Conservation (phyloP, 495 filamentous ascomycete genomes). For the Darksidea phi region DNA sequence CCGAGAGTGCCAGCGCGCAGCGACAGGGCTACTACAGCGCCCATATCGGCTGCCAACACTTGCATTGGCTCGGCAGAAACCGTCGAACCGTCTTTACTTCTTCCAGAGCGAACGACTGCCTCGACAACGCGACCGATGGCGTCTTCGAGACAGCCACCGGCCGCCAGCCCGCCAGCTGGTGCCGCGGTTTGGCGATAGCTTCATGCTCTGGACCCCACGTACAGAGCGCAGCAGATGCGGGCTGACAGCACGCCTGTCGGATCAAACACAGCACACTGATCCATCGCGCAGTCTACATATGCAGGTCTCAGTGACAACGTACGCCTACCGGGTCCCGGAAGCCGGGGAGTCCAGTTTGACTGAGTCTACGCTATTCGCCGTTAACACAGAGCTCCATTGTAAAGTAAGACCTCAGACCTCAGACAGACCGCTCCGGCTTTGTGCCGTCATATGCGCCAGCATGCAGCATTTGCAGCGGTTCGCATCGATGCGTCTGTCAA, state of each 20-base stretch:
- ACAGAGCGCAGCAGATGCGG: not conserved
- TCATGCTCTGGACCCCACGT: constrained; percentile 13
- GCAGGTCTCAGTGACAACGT: not conserved
- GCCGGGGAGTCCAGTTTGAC: no score
- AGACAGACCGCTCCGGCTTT: not conserved
- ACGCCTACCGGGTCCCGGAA: no score
- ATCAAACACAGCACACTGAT: constrained; percentile 4
- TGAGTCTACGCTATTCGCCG: no score
- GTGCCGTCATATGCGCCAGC: constrained; percentile 9
- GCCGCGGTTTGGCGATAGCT: constrained; percentile 15
- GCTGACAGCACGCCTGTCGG: constrained; percentile 14
- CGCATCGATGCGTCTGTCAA: constrained; percentile 17
- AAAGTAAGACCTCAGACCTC: no score
- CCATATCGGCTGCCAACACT: constrained; percentile 13
- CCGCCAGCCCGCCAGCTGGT: constrained; percentile 14
- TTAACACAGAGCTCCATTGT: no score
- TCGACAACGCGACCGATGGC: constrained; percentile 9
- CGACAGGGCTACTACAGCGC: constrained; percentile 11
- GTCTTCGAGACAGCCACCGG: constrained; percentile 5
- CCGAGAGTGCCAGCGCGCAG: constrained; percentile 7
- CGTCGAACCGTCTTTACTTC: constrained; percentile 17
- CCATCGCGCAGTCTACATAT: not conserved
- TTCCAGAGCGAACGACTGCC: constrained; percentile 7
- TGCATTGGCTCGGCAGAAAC: constrained; percentile 17
- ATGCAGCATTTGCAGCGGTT: constrained; percentile 30